A percentile compares a stretch with the other conserved stretches of the same genome.
These are phyloP conservation scores for Forsythia viridissima DNA, from an alignment of 257 asterid genomes.

Conservation along the genomic window DNA sequence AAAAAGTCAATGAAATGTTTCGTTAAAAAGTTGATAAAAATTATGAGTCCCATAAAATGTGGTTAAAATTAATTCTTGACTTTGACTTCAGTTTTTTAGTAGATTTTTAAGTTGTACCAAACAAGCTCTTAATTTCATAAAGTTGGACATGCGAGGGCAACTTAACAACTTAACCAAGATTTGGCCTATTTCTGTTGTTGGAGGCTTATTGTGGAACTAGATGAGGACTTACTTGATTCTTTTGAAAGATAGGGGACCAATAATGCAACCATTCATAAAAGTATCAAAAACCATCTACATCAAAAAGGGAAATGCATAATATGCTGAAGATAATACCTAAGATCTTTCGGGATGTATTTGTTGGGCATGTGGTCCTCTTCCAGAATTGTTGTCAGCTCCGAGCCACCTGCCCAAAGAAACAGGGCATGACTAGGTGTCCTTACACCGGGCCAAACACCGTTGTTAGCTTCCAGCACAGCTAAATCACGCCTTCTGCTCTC, in stretches of 20 bases:
- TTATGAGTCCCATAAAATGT: too few relatives aligned
- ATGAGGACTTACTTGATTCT: not conserved
- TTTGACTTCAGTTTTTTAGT: too few relatives aligned
- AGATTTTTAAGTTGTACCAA: too few relatives aligned
- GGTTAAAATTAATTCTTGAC: too few relatives aligned
- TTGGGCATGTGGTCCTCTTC: constrained; percentile 99
- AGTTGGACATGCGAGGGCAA: not conserved
- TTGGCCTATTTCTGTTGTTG: not conserved
- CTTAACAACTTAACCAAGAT: not conserved
- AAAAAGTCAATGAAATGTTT: too few relatives aligned
- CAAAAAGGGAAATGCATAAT: constrained; percentile 1
- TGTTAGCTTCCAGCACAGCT: constrained; percentile 86
- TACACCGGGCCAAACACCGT: constrained; percentile 93
- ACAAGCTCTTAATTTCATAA: not conserved
- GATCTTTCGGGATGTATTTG: constrained; percentile 80
- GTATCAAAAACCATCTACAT: not conserved
- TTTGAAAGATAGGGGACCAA: not conserved
- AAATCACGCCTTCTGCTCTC: constrained; percentile 85
- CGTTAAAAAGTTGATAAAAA: too few relatives aligned
- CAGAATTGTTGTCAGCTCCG: constrained; percentile 82
- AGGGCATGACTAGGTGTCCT: constrained; percentile 91
- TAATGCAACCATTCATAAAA: not conserved
- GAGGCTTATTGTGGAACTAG: not conserved
- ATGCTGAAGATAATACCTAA: constrained; percentile 52
- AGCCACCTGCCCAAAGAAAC: constrained; percentile 98